Evolutionary conservation across 2,329 filamentous ascomycete species (phyloP), one percentile per base, ranked within the genome.

Genomic region (Trichoderma sp.): DNA sequence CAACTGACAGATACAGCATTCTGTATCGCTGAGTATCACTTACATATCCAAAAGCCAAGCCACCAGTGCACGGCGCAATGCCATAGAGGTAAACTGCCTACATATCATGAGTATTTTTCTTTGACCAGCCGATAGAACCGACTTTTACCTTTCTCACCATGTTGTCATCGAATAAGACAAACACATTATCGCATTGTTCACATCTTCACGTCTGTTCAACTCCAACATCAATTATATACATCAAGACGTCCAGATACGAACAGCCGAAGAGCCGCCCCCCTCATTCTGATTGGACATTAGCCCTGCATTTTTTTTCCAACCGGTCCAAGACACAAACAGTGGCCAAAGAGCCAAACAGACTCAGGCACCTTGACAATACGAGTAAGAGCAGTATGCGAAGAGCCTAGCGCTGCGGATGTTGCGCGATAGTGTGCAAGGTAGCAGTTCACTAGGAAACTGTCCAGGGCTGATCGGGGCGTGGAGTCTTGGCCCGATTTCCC

Each of bases 41-140:
- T 62, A 66, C 64, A 66, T 66, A 63, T 43, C 64, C 64, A 57
- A 66, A 66, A n/a, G 64, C 64, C 14, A 66, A 52, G 3, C 64
- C 58, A 7, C 64, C 58, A 7, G 64, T 66, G 45, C 64, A 66
- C n/a, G 64, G 64, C 43, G 58, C 64, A 34, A 66, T 63, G 43
- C 63, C 63, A 30, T 66, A 63, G 30, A 66, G 15, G 26, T 66
- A 63, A 30, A 63, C 51, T 41, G 39, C 58, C 58, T 66, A 17
- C 24, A 34, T 14, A 30, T 5, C 19, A 1, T 62, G 24, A 62
- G 24, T 12, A 24, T 24, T 9, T 17, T 2, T 54, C 17, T 1
- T 9, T 7, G 1, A 24, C 21, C 45, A 60, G 26, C 34, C 5
- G 9, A 12, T 3, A 28, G 0, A 3, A 34, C 12, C 24, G 4